Conservation (phyloP, 1,139 yeast species). For the Suhomyces wounanorum region DNA sequence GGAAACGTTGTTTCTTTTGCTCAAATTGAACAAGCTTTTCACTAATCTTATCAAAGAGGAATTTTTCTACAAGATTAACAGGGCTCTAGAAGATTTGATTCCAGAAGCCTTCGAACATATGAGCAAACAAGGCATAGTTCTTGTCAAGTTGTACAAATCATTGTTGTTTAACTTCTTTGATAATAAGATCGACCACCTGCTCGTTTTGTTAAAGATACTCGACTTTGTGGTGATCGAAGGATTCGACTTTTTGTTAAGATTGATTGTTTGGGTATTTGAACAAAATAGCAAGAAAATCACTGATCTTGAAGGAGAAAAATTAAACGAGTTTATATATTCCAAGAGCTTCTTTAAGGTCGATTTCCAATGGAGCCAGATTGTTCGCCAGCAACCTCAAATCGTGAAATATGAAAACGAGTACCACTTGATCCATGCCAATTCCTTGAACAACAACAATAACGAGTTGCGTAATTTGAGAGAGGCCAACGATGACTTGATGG, state of each 20-base stretch:
- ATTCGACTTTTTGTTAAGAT: constrained; percentile 36
- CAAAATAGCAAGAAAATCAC: constrained; percentile 23
- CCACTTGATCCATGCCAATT: constrained; percentile 43
- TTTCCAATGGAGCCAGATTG: constrained; percentile 20
- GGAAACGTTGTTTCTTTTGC: constrained; percentile 35
- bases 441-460: constrained; percentile 40
- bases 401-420: constrained; percentile 49
- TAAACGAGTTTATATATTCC: constrained; percentile 28
- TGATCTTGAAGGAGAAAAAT: constrained; percentile 31
- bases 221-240: constrained; percentile 48
- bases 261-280: constrained; percentile 29
- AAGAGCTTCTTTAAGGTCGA: constrained; percentile 23
- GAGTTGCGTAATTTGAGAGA: constrained; percentile 45
- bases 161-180: constrained; percentile 28
- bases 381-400: constrained; percentile 22
- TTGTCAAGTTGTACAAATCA: constrained; percentile 28
- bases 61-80: constrained; percentile 38
- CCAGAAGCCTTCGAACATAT: constrained; percentile 36
- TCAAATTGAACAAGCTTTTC: constrained; percentile 38
- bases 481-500: constrained; percentile 36
- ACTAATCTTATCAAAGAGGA: constrained; percentile 35
- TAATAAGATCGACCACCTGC: constrained; percentile 16
- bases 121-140: constrained; percentile 39
- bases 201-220: constrained; percentile 23
- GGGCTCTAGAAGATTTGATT: constrained; percentile 40